Base-by-base conservation (phyloP, 2,329 filamentous ascomycete genomes). In the Colletotrichum coccodes region DNA sequence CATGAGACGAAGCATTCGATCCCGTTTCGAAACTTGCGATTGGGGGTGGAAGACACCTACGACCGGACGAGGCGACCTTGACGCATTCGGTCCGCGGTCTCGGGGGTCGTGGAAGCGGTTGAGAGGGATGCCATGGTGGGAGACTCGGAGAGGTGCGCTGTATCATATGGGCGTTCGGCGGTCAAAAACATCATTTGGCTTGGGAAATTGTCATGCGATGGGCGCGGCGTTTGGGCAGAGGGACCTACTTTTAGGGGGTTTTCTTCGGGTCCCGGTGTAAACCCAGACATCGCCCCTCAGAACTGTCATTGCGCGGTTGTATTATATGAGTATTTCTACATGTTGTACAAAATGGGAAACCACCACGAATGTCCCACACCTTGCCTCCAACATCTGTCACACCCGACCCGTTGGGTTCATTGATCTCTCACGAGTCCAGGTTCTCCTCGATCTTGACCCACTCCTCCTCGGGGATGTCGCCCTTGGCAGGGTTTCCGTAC, bases 401-500 rank as follows among this genome's bases (percentile, higher is more conserved):
- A 32, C 12, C 47, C 47, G 52, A n/a, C 16, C 12, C n/a, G 50
- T 23, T 36, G 6, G 21, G 12, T 18, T 44, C 54, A n/a, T 42
- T n/a, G 9, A 12, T 16, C 28, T 8, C 28, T 50, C 4, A 68
- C 6, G 68, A 59, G 54, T 61, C 68, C 16, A 91, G 76, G 71
- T 85, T 85, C 64, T 85, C 82, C 69, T 85, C 82, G 73, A 91
- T 77, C 59, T 78, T 81, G 47, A 80, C 81, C 89, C 89, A 91
- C 14, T 82, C 75, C 16, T 87, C 86, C 40, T 89, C 86, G 2
- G 80, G 75, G 46, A 89, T 76, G 9, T 75, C 76, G 26, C 89
- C 89, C 73, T 82, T 83, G 23, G 82, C 77, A 46, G 85, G 82
- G 72, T 98, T 98, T 74, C 91, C 84, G 74, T 95, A 97, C 46